Percentiles rank a stretch among this genome's conserved stretches.
Conservation (phyloP, 768 basidiomycete genomes). For the Russula emetica region DNA sequence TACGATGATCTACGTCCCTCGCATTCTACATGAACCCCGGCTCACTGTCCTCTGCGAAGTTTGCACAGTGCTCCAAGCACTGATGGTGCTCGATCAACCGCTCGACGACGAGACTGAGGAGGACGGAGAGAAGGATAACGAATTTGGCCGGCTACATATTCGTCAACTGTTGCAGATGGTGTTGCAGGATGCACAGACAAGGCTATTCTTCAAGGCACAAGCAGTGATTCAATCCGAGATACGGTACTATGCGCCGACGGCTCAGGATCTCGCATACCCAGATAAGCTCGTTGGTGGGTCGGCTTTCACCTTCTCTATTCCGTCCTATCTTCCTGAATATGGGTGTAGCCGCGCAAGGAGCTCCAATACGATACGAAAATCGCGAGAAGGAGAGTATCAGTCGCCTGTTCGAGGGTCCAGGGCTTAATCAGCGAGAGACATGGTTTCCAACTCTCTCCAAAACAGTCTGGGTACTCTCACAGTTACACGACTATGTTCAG, state of each 20-base stretch:
- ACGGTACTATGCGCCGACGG: constrained; percentile 69
- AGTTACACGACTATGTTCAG: constrained; percentile 89
- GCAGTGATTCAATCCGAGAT: constrained; percentile 87
- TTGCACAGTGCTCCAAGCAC: constrained; percentile 91
- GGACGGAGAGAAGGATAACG: constrained; percentile 38
- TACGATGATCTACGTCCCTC: constrained; percentile 94
- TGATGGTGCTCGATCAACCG: constrained; percentile 87
- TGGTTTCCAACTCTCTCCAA: constrained; percentile 91
- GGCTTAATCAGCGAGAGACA: constrained; percentile 69
- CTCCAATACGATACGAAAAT: constrained; percentile 42
- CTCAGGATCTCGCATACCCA: constrained; percentile 83
- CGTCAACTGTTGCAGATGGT: constrained; percentile 82
- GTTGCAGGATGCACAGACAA: constrained; percentile 92
- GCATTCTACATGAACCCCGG: constrained; percentile 89
- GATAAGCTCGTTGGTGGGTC: constrained; percentile 67
- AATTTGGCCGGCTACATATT: constrained; percentile 66
- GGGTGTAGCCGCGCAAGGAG: constrained; percentile 44
- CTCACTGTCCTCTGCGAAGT: constrained; percentile 88
- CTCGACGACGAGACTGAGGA: constrained; percentile 36
- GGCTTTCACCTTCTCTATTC: background rate
- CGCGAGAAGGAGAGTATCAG: constrained; percentile 67
- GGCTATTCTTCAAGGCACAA: constrained; percentile 95
- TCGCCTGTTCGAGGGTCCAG: constrained; percentile 65
- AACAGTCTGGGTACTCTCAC: constrained; percentile 87
- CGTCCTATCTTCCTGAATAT: constrained; percentile 2